A percentile compares a stretch with the other conserved stretches of the same genome.
Conservation (phyloP, 345 rosid genomes). For the Eucalyptus victrix region DNA sequence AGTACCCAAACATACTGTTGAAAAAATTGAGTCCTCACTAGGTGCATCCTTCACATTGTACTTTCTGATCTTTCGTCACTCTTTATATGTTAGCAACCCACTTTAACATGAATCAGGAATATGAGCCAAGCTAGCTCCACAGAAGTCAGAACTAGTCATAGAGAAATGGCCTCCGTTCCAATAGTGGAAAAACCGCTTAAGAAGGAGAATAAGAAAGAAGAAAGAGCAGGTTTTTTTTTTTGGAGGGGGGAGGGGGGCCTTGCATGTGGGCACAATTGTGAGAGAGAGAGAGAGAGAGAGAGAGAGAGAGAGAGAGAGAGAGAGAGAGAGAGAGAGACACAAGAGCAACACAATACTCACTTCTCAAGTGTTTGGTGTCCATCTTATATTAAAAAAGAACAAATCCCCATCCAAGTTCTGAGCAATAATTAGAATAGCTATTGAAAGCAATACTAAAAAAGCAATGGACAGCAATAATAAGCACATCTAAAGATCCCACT, state of each 20-base stretch:
- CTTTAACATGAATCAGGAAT: background rate
- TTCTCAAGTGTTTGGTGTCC: background rate
- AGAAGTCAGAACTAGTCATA: background rate
- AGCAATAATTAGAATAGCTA: background rate
- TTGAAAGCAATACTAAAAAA: background rate
- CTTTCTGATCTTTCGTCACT: background rate
- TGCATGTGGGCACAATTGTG: accelerated
- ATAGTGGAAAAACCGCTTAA: background rate
- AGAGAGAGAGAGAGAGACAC: too few relatives aligned
- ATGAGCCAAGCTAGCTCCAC: background rate
- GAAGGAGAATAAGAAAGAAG: background rate
- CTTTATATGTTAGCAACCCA: background rate
- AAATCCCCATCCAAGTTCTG: background rate
- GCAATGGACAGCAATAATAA: background rate
- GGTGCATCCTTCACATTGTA: background rate
- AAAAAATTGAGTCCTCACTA: background rate
- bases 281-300: background rate
- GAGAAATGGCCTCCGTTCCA: background rate
- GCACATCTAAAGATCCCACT: background rate
- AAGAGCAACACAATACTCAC: background rate
- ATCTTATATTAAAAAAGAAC: background rate
- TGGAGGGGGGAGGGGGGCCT: too few relatives aligned
- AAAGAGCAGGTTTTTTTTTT: background rate
- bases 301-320: background rate
- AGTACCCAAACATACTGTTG: background rate